Base-by-base conservation (phyloP, 768 basidiomycete genomes). In the Pulveroboletus sp. region DNA sequence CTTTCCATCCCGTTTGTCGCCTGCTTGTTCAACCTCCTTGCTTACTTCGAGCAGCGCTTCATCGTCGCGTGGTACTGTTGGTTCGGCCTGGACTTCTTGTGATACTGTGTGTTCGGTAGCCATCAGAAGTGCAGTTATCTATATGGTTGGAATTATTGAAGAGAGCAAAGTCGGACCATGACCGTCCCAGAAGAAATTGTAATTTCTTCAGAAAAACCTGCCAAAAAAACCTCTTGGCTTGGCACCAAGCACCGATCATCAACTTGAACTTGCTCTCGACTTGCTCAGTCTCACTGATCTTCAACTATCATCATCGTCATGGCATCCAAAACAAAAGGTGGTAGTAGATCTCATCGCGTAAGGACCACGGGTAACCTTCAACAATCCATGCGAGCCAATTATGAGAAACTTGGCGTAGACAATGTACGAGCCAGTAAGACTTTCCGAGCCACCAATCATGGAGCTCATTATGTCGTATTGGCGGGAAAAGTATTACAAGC, bases 321-420 rank as follows among this genome's bases (percentile, higher is more conserved):
- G 51, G 55, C 57, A 53, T 17, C 11, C n/a, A 35, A 40, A 40
- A 35, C 29, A 41, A 41, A 43, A 3, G 41, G 24, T 7, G 24
- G 19, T 61, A 63, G 45, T 3, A 55, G 64, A 55, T 52, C 62
- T 23, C 62, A 66, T 25, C 62, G 64, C 6, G 14, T 60, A 25
- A 52, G 21, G 12, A 60, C 58, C 0, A 50, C 56, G 6, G 62
- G 64, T 6, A 66, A 65, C 43, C 56, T 66, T 8, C 49, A 46
- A 29, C 60, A 68, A 50, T 77, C 78, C 16, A 80, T 80, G 77
- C 61, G 78, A 20, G 69, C 73, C 35, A 80, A 80, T 58, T 79
- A 78, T 50, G 69, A 45, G n/a, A 51, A 74, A 33, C 71, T 74
- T 50, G 85, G 85, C 0, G 83, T 87, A 5, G 79, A 77, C 43